Evolutionary conservation across 148 eudicot genomes (phyloP), one percentile per base, ranked within the genome.

Genomic region (Selenicereus undatus): DNA sequence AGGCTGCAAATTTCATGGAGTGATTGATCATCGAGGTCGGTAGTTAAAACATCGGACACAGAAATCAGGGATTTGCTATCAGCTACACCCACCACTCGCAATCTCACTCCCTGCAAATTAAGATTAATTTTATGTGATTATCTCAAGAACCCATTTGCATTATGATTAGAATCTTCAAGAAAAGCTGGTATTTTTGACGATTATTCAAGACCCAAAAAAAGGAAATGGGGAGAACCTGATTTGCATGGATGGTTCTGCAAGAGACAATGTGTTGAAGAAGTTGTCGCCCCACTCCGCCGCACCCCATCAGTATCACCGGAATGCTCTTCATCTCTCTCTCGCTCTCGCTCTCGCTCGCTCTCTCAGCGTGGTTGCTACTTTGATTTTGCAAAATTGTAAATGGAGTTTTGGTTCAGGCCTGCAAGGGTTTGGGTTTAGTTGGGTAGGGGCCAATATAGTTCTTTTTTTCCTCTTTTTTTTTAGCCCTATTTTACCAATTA

Each of bases 231-330:
- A 64, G 73, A 62, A 83, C 93, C 86, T 82, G 88, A 56, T 88
- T 84, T 70, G 93, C 84, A 79, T 92, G 99, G 71, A 89, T 86
- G 51, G 85, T 17, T 69, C 99, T 84, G 84, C 93, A 93, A 16
- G 93, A 87, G 71, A 92, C 81, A 78, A 95, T 89, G 90, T 95
- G 97, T 16, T 89, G 93, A 58, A 95, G 88, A 79, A 95, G 93
- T 48, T 95, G 95, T 17, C 95, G 88, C 21, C 99, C 99, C 5
- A 95, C 99, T 18, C 99, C 99, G 68, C 99, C 99, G 45, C 97
- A 95, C 0, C 99, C 99, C 86, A 95, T 82, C 81, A 95, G 52
- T 71, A 95, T 81, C 79, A 95, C 58, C 43, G 91, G 82, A 32
- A 92, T 89, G 71, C 74, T 89, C 91, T 90, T 91, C 97, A 89